Conservation (phyloP, 208 protist genomes). For the Lotmaria passim region DNA sequence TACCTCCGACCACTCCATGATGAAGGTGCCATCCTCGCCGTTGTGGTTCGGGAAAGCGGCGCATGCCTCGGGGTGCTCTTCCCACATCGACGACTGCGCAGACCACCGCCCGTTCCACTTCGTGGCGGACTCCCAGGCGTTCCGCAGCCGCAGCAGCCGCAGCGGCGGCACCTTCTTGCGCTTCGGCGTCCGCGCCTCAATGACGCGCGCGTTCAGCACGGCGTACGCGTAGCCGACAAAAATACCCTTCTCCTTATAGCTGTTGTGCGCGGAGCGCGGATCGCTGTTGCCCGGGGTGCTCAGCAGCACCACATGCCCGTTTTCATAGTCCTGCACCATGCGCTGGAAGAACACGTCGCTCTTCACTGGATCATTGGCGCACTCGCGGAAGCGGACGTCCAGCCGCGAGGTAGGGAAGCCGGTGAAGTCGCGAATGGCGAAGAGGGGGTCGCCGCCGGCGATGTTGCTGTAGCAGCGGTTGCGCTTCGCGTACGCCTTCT, state of each 20-base stretch:
- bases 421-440: constrained; percentile 70
- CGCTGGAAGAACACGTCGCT: constrained; percentile 51
- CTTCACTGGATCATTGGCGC: constrained; percentile 26
- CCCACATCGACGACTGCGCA: constrained; percentile 46
- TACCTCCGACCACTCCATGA: constrained; percentile 59
- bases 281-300: constrained; percentile 50
- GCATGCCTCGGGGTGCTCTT: constrained; percentile 44
- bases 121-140: constrained; percentile 56
- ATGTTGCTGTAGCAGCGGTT: constrained; percentile 78
- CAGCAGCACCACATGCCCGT: constrained; percentile 54
- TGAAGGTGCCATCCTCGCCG: constrained; percentile 46
- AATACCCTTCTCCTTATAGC: constrained; percentile 54
- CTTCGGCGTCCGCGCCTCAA: constrained; percentile 20
- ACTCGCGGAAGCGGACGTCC: constrained; percentile 40
- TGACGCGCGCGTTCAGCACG: constrained; percentile 36
- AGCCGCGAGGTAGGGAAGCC: constrained; percentile 58
- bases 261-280: constrained; percentile 15
- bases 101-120: constrained; percentile 69
- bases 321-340: constrained; percentile 40
- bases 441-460: constrained; percentile 63
- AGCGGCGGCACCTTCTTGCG: constrained; percentile 24
- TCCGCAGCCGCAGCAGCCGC: constrained; percentile 54
- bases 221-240: constrained; percentile 58
- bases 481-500: constrained; percentile 88
- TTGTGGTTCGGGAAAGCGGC: constrained; percentile 41